Evolutionary conservation across 2,329 filamentous ascomycete genomes (phyloP), one percentile per base, ranked within the genome.

Genomic region (Coniochaeta ligniaria): DNA sequence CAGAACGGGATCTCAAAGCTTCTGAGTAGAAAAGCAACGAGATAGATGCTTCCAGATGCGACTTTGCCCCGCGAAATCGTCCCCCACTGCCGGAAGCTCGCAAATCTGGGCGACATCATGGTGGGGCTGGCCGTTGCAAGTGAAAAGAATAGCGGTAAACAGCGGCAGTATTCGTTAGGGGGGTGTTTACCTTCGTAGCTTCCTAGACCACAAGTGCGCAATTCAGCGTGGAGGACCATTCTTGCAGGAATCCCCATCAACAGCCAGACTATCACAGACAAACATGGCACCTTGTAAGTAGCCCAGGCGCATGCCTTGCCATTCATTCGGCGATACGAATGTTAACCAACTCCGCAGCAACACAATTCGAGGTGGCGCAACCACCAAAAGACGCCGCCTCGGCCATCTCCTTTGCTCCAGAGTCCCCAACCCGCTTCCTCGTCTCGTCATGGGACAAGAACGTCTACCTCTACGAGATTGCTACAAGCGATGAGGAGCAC

Each of bases 391-490:
- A 99, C 76, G 91, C 90, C 68, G 89, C 98, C 69, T 96, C 94
- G 56, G 83, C 92, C 26, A 80, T 98, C 69, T 86, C 86, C 70
- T 99, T 96, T 80, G 91, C 93, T 65, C 90, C 92, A 38, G 78
- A 82, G 63, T 86, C 87, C n/a, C 83, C 88, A 3, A 85, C 82
- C 59, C 89, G 87, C 67, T 83, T 99, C 41, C 84, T 96, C n/a
- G 93, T 94, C 67, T 89, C 93, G 12, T 96, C 92, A 60, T 99
- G 95, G 95, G 94, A 98, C 76, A 91, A 88, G 75, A 86, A 91
- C 72, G 86, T 96, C 60, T 96, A 97, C 75, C 81, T 94, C 59
- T 98, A 98, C 80, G 91, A 96, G 71, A 83, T 89, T 62, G 14
- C 38, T 36, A 26, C 56, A 20, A 24, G 14, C 22, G 77, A 79